Percentiles rank a stretch among this genome's conserved stretches.
Conservation (phyloP, 345 rosid genomes). For the Eucalyptus sp. region DNA sequence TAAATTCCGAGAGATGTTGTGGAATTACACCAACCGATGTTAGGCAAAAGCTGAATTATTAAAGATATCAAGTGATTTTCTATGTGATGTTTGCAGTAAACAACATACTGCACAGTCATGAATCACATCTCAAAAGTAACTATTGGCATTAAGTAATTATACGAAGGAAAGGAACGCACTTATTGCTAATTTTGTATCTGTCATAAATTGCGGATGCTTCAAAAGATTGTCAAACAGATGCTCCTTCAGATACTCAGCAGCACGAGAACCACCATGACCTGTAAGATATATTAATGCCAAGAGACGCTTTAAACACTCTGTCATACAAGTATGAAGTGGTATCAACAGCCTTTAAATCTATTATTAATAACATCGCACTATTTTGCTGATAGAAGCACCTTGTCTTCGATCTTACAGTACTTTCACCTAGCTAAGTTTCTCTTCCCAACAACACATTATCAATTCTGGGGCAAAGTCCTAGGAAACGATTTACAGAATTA, state of each 20-base stretch:
- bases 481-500: neutral
- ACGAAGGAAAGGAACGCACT: slow-evolving; percentile 28
- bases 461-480: neutral
- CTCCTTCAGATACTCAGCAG: slow-evolving; percentile 89
- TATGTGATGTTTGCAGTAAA: neutral
- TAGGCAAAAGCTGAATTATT: neutral
- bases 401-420: neutral
- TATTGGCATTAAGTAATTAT: neutral
- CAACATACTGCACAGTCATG: neutral
- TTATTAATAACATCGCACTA: neutral
- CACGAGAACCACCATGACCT: slow-evolving; percentile 99
- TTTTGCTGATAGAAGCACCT: neutral
- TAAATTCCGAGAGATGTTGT: neutral
- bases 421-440: neutral
- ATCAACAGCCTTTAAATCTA: neutral
- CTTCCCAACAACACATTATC: neutral
- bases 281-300: neutral
- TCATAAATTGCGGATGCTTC: slow-evolving; percentile 77
- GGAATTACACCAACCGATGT: neutral
- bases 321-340: neutral
- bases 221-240: slow-evolving; percentile 87
- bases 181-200: slow-evolving; percentile 72
- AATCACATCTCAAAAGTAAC: neutral
- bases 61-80: neutral
- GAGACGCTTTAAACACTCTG: neutral